These are phyloP conservation scores for Saccharomyces eubayanus DNA, from an alignment of 805 yeast species.

Conservation along the genomic window DNA sequence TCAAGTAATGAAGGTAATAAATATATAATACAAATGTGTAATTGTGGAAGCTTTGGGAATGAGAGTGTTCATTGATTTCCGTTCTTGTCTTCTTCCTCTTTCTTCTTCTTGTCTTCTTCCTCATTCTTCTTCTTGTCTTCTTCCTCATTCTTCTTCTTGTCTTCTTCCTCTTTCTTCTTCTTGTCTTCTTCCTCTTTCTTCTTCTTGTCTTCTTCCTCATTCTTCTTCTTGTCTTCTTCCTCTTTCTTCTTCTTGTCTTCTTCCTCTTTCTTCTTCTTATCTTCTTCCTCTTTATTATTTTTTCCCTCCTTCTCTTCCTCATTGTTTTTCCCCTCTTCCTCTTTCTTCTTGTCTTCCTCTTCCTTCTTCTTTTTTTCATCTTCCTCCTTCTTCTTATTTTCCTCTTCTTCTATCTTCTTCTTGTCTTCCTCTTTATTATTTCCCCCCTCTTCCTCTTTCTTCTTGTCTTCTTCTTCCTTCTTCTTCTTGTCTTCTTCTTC, in stretches of 20 bases:
- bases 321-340: not conserved
- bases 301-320: not conserved
- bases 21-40: not conserved
- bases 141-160: not conserved
- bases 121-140: not conserved
- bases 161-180: not conserved
- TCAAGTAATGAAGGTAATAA: not conserved
- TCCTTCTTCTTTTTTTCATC: constrained; percentile 7
- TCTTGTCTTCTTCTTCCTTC: constrained; percentile 18
- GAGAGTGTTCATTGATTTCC: not conserved
- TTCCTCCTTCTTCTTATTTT: constrained; percentile 4
- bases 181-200: not conserved
- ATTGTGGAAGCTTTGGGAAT: not conserved
- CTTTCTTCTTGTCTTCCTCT: constrained; percentile 7
- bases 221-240: not conserved
- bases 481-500: constrained; percentile 19
- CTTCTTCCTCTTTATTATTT: not conserved
- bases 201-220: not conserved
- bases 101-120: not conserved
- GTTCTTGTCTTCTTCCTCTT: not conserved
- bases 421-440: constrained; percentile 14
- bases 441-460: constrained; percentile 5
- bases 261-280: not conserved
- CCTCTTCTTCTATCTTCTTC: constrained; percentile 1
- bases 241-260: not conserved